Percentiles rank a stretch among this genome's conserved stretches.
phyloP scores from a whole-genome alignment of 1,139 yeast genomes.

The Groenewaldozyma auringiensis region DNA sequence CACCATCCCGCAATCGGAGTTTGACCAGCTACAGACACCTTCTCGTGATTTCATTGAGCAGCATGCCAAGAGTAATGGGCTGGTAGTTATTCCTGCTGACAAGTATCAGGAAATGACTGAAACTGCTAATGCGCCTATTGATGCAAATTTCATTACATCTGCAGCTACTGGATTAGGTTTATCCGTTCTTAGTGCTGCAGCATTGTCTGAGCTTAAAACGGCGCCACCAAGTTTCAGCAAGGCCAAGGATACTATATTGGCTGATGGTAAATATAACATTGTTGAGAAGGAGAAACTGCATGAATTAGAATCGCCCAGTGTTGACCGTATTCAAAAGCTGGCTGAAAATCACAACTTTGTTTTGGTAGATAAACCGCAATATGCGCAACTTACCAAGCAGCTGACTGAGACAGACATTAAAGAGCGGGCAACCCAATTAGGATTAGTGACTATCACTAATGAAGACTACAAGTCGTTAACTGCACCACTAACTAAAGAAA shows the following conservation, averaged over 20 bases:
- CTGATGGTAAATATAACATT: constrained; percentile 16
- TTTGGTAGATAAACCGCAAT: constrained; percentile 20
- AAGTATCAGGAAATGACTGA: constrained; percentile 27
- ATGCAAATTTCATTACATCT: constrained; percentile 21
- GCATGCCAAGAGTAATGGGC: constrained; percentile 15
- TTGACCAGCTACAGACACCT: constrained; percentile 18
- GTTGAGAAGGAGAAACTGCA: constrained; percentile 17
- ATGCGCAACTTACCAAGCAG: constrained; percentile 14
- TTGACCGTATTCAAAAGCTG: constrained; percentile 15
- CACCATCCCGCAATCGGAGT: constrained; percentile 35
- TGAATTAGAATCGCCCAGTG: constrained; percentile 16
- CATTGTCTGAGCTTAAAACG: constrained; percentile 19
- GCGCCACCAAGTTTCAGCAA: constrained; percentile 17
- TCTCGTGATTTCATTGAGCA: constrained; percentile 6
- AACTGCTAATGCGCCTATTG: constrained; percentile 25
- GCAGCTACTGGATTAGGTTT: constrained; percentile 35
- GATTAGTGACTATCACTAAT: constrained; percentile 20
- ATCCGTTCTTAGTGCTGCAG: constrained; percentile 30
- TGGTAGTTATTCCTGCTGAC: constrained; percentile 20
- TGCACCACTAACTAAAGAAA: constrained; percentile 19
- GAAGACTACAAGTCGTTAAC: constrained; percentile 14
- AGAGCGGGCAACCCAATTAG: constrained; percentile 18
- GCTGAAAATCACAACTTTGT: constrained; percentile 25
- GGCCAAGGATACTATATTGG: constrained; percentile 30
- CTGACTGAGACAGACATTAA: constrained; percentile 18